Conservation (phyloP, 2,329 filamentous ascomycete genomes). For the Ophiostoma himal-ulmi region DNA sequence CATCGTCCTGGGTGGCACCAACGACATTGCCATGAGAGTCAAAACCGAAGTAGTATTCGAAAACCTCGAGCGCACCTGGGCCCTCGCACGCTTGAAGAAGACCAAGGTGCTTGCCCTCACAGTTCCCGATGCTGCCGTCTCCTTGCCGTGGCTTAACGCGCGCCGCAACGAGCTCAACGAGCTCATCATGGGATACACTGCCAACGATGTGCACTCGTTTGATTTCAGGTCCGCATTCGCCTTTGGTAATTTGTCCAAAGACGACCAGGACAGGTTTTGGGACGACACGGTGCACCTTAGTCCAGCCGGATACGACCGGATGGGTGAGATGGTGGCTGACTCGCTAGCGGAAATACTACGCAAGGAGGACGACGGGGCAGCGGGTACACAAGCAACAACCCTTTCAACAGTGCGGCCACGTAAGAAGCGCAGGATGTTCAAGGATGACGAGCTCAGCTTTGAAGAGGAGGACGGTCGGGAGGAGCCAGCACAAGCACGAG, state of each 20-base stretch:
- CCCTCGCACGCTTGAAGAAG: conserved; percentile 43
- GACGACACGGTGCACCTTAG: conserved; percentile 57
- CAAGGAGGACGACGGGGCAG: conserved; percentile 32
- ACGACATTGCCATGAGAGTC: conserved; percentile 48
- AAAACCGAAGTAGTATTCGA: conserved; percentile 42
- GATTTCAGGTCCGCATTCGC: conserved; percentile 52
- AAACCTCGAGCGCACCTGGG: conserved; percentile 46
- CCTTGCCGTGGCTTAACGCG: background rate
- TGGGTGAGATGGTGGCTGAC: conserved; percentile 53
- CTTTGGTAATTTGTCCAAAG: conserved; percentile 44
- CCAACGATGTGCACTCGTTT: conserved; percentile 50
- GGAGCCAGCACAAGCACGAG: conserved; percentile 24
- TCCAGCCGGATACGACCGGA: conserved; percentile 53
- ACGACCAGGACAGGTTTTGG: conserved; percentile 49
- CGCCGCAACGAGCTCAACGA: conserved; percentile 42
- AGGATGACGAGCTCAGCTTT: conserved; percentile 39
- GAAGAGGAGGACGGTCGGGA: conserved; percentile 48
- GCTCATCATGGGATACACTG: conserved; percentile 45
- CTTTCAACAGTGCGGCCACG: conserved; percentile 18
- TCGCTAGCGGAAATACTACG: conserved; percentile 45
- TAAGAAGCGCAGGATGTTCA: conserved; percentile 27
- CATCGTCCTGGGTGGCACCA: conserved; percentile 59
- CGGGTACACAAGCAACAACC: conserved; percentile 11
- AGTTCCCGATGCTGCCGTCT: conserved; percentile 47
- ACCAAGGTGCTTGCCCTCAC: conserved; percentile 58